Evolutionary conservation across 495 filamentous ascomycete species (phyloP).

Genomic region (Mycothermus thermophilus): DNA sequence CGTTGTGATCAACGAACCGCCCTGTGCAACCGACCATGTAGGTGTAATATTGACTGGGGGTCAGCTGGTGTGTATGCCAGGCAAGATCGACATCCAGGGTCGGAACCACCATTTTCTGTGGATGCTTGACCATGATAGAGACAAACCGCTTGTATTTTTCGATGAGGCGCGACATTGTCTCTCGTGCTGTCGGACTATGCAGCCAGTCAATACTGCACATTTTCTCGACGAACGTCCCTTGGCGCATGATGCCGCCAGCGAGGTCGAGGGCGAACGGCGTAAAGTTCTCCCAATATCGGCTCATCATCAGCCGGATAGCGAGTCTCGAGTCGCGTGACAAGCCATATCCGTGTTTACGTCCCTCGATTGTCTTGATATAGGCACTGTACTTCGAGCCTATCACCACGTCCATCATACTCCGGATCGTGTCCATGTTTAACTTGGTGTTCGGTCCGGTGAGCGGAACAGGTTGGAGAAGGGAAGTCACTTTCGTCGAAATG

Average conservation of each 20-base stretch:
- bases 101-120: conserved; percentile 49
- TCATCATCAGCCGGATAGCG: conserved; percentile 60
- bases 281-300: conserved; percentile 64
- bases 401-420: conserved; percentile 28
- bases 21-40: conserved; percentile 29
- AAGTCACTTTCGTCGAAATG: conserved; percentile 23
- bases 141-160: conserved; percentile 61
- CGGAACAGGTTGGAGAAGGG: conserved; percentile 15
- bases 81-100: conserved; percentile 81
- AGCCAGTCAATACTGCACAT: conserved; percentile 72
- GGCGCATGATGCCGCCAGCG: conserved; percentile 63
- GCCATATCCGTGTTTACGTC: conserved; percentile 3
- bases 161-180: conserved; percentile 55
- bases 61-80: conserved; percentile 64
- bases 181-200: conserved; percentile 45
- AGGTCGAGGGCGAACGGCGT: conserved; percentile 62
- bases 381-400: conserved; percentile 18
- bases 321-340: conserved; percentile 25
- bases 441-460: conserved; percentile 13
- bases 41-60: conserved; percentile 46
- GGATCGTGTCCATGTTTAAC: conserved; percentile 30
- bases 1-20: conserved; percentile 70
- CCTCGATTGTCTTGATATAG: conserved; percentile 19
- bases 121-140: conserved; percentile 43
- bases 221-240: conserved; percentile 68